These are phyloP conservation scores for Geranomyces variabilis DNA, from an alignment of 192 early-diverging fungal species.

Conservation along the genomic window DNA sequence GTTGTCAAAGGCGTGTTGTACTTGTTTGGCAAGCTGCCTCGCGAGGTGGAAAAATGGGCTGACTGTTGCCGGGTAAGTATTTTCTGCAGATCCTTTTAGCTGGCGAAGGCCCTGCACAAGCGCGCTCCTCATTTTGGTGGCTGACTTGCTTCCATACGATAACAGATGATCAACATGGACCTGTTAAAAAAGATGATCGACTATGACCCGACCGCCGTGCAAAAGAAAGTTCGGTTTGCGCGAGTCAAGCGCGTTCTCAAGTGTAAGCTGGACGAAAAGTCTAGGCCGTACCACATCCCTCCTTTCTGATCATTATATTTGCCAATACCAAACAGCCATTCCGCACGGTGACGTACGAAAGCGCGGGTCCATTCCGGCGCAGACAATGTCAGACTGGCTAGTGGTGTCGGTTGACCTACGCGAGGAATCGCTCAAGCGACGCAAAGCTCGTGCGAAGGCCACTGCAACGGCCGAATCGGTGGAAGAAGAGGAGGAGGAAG, in stretches of 20 bases:
- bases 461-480: conserved; percentile 19
- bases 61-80: conserved; percentile 33
- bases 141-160: too few relatives aligned
- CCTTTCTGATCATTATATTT: conserved; percentile 16
- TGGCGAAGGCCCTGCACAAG: too few relatives aligned
- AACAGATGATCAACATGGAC: conserved; percentile 52
- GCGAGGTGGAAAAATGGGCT: conserved; percentile 35
- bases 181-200: conserved; percentile 53
- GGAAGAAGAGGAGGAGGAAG: conserved; percentile 34
- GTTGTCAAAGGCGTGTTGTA: conserved; percentile 59
- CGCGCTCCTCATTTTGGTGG: too few relatives aligned
- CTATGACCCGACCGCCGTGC: conserved; percentile 60
- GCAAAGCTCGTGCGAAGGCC: conserved; percentile 41
- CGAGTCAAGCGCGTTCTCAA: conserved; percentile 53
- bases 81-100: background rate
- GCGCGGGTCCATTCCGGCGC: conserved; percentile 53
- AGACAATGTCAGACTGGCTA: conserved; percentile 60
- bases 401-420: conserved; percentile 51
- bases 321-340: conserved; percentile 32
- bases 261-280: conserved; percentile 37
- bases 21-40: conserved; percentile 58
- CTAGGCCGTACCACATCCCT: background rate
- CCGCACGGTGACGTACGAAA: conserved; percentile 52
- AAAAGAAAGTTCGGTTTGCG: conserved; percentile 54
- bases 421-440: conserved; percentile 44